Evolutionary conservation across 192 early-diverging fungal genomes (phyloP).

Genomic region (Chytriomyces sp.): DNA sequence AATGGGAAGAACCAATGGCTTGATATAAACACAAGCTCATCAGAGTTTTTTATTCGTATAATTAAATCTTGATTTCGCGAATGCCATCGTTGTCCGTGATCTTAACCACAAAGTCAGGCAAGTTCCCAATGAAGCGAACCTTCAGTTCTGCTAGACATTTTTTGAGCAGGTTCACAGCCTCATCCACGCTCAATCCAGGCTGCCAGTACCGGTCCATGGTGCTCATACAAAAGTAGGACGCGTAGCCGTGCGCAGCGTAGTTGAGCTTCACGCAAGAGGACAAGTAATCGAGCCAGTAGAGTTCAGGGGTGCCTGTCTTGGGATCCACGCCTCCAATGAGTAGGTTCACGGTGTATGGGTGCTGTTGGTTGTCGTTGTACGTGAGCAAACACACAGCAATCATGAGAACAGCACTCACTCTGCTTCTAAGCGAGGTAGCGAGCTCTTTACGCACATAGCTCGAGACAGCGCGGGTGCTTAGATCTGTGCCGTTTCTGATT

Average conservation of each 20-base stretch:
- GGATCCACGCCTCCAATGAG: slow-evolving; percentile 84
- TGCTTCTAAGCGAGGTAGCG: slow-evolving; percentile 80
- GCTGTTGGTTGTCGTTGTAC: too few species aligned
- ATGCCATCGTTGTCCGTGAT: slow-evolving; percentile 87
- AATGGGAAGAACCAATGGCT: neutral
- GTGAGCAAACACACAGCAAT: neutral
- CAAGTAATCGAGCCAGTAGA: slow-evolving; percentile 95
- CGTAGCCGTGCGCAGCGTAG: slow-evolving; percentile 91
- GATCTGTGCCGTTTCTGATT: slow-evolving; percentile 70
- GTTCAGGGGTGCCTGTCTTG: slow-evolving; percentile 68
- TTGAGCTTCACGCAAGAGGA: slow-evolving; percentile 74
- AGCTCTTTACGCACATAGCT: slow-evolving; percentile 84
- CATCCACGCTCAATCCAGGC: slow-evolving; percentile 76
- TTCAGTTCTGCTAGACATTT: slow-evolving; percentile 86
- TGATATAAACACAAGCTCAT: neutral
- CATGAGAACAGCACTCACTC: slow-evolving; percentile 38
- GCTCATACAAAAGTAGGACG: slow-evolving; percentile 86
- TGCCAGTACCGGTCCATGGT: slow-evolving; percentile 92
- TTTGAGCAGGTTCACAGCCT: slow-evolving; percentile 78
- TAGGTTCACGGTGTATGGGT: slow-evolving; percentile 87
- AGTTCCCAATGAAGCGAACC: slow-evolving; percentile 80
- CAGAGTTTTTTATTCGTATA: neutral
- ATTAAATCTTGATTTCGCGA: slow-evolving; percentile 33
- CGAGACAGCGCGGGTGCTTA: slow-evolving; percentile 76
- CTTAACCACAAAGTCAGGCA: slow-evolving; percentile 83